Percentiles rank a stretch among this genome's conserved stretches.
Conservation (phyloP, 2,329 filamentous ascomycete species). For the Penicillium sp. region DNA sequence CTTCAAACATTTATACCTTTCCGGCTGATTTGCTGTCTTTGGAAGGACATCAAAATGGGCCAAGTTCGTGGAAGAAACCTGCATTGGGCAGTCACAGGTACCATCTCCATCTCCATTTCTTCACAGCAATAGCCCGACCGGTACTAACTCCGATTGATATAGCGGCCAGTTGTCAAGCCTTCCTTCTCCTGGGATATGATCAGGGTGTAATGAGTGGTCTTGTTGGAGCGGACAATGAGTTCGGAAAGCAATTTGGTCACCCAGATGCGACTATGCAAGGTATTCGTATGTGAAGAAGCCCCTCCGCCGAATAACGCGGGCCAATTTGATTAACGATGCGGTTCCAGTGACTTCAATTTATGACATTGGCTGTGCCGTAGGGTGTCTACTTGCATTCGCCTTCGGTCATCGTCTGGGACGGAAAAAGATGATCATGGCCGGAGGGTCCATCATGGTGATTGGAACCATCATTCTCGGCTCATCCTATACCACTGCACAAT, state of each 20-base stretch:
- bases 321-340: not conserved
- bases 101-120: not conserved
- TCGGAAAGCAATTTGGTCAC: slow-evolving; percentile 42
- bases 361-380: slow-evolving; percentile 38
- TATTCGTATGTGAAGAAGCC: slow-evolving; percentile 20
- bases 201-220: slow-evolving; percentile 52
- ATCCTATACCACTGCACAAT: slow-evolving; percentile 46
- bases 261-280: slow-evolving; percentile 45
- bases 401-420: slow-evolving; percentile 50
- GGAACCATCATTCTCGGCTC: slow-evolving; percentile 49
- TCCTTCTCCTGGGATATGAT: slow-evolving; percentile 29
- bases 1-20: not conserved
- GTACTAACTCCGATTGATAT: not conserved
- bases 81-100: slow-evolving; percentile 28
- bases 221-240: slow-evolving; percentile 49
- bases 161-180: slow-evolving; percentile 29
- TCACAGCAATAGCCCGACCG: too few species aligned
- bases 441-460: slow-evolving; percentile 49
- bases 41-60: slow-evolving; percentile 12
- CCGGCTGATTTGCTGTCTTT: not conserved
- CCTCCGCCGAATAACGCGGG: not conserved
- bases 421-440: slow-evolving; percentile 47
- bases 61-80: slow-evolving; percentile 21
- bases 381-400: slow-evolving; percentile 38
- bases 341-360: slow-evolving; percentile 25